Evolutionary conservation across 106 monocot species (phyloP).

Genomic region (Dendrobium huoshanense): DNA sequence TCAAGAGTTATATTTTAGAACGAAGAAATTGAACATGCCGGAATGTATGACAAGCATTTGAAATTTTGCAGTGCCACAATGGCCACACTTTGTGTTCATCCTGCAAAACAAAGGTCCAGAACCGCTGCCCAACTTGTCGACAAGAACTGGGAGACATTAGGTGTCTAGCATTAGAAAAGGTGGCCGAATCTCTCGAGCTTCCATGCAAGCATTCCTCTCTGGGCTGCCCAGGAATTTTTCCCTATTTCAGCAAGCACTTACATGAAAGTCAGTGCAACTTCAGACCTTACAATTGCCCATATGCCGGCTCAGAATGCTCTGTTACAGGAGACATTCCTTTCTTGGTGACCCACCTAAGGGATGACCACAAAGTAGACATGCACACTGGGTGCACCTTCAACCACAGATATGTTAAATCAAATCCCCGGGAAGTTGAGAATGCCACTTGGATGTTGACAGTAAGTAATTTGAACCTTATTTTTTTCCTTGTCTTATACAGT

Average conservation of each 20-base stretch:
- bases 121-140: conserved; percentile 27
- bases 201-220: conserved; percentile 19
- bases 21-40: no score
- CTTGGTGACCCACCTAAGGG: conserved; percentile 18
- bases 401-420: conserved; percentile 25
- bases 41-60: not conserved
- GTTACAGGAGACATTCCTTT: conserved; percentile 19
- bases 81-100: conserved; percentile 26
- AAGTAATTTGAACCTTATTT: not conserved
- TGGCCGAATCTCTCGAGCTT: conserved; percentile 26
- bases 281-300: conserved; percentile 28
- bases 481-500: not conserved
- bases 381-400: conserved; percentile 26
- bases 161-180: conserved; percentile 26
- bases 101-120: conserved; percentile 25
- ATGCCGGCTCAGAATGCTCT: conserved; percentile 25
- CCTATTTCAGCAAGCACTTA: conserved; percentile 18
- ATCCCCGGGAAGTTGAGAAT: conserved; percentile 26
- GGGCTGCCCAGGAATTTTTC: conserved; percentile 22
- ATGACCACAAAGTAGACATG: conserved; percentile 29
- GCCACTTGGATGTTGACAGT: conserved; percentile 30
- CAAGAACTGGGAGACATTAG: conserved; percentile 28
- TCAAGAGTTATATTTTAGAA: no score
- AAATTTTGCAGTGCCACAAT: conserved; percentile 22
- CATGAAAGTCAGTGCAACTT: conserved; percentile 25